Base-by-base conservation (phyloP, 495 filamentous ascomycete species). In the Talaromyces proteolyticus region DNA sequence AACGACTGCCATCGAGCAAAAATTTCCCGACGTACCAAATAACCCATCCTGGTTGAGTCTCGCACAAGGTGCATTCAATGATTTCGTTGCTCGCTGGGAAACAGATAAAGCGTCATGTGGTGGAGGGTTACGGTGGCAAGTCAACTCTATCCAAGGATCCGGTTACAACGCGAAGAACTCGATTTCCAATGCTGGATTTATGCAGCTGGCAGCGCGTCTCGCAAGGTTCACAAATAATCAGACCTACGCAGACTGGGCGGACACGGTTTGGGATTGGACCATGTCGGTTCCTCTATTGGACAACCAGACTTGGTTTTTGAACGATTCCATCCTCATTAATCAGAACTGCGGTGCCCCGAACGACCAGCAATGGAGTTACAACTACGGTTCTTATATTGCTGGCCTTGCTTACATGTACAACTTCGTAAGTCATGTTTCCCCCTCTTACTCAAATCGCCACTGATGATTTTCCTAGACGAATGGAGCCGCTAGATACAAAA, bases 41-140 rank as follows among this genome's bases (percentile, higher is more conserved):
- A 61, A 78, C n/a, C 79, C 84, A 0, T 72, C 73, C 2, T 91
- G 85, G 82, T 66, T 87, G 6, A 65, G 82, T 6, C 69, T 91
- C 4, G 72, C 73, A 1, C 66, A 72, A 46, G 72, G 67, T 29
- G 74, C 75, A 2, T 89, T 87, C 66, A 87, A 89, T 61, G 74
- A 78, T 47, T 83, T 82, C 51, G 76, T 71, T 3, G 60, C 64
- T 0, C 76, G 86, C 17, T 93, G 88, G 88, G 81, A 93, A 61
- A 69, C 63, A 0, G 69, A 91, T 52, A 65, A 68, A 12, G 54
- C 55, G 1, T 77, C 71, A 2, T 95, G 90, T 62, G 73, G 75
- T 41, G 90, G 90, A 39, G 90, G 91, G 1, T 66, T 95, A 44
- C 74, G 83, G 49, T 95, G 90, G 90, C 89, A 94, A 67, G 86